These are phyloP conservation scores for Monascus purpureus DNA, from an alignment of 495 filamentous ascomycete species.

Conservation along the genomic window DNA sequence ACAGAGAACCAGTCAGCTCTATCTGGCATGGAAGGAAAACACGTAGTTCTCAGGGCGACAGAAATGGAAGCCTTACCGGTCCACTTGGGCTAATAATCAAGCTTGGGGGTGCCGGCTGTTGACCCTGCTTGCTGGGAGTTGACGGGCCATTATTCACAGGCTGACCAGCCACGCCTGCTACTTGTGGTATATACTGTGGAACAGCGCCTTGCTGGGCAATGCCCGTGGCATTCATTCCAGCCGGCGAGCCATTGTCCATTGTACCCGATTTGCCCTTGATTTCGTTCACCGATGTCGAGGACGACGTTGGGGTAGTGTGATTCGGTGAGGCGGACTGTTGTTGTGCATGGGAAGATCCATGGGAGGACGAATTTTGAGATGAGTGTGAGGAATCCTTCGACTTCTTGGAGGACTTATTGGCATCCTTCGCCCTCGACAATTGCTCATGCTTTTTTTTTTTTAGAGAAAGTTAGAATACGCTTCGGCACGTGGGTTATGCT, in stretches of 20 bases:
- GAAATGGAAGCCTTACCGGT: conserved; percentile 50
- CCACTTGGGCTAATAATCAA: conserved; percentile 92
- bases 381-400: conserved; percentile 75
- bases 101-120: conserved; percentile 56
- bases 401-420: conserved; percentile 85
- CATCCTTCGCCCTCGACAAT: conserved; percentile 91
- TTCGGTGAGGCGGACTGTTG: conserved; percentile 50
- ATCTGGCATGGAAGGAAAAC: neutral
- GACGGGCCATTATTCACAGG: conserved; percentile 43
- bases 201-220: conserved; percentile 4
- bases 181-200: conserved; percentile 18
- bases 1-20: conserved; percentile 1
- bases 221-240: conserved; percentile 19
- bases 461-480: too few relatives aligned
- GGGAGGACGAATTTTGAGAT: conserved; percentile 35
- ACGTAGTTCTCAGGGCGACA: too few relatives aligned
- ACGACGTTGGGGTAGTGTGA: conserved; percentile 66
- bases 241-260: conserved; percentile 48
- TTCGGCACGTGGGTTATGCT: too few relatives aligned
- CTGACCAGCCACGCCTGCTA: conserved; percentile 20
- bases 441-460: conserved; percentile 74
- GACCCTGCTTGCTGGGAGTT: conserved; percentile 54
- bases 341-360: conserved; percentile 33
- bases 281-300: conserved; percentile 76
- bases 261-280: conserved; percentile 57